Evolutionary conservation across 805 yeast genomes (phyloP).

Genomic region (Kodamaea neixiangensis): DNA sequence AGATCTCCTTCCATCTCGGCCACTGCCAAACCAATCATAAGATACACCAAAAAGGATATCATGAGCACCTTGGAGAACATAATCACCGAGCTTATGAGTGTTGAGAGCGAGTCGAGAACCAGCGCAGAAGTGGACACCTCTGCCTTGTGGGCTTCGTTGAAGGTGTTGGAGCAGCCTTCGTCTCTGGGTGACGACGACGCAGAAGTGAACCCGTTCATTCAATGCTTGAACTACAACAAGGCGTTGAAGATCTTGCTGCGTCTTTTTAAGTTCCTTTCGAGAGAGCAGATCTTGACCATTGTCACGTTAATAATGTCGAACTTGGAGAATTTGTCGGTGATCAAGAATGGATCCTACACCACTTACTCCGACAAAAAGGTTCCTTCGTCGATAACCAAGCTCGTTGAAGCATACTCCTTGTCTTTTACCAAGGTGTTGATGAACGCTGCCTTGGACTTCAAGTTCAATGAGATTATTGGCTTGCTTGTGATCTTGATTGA

Average conservation of each 20-base stretch:
- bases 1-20: slow-evolving; percentile 35
- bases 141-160: slow-evolving; percentile 75
- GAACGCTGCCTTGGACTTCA: slow-evolving; percentile 78
- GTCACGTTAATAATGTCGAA: slow-evolving; percentile 78
- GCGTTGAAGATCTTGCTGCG: slow-evolving; percentile 89
- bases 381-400: slow-evolving; percentile 55
- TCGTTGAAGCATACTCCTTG: slow-evolving; percentile 75
- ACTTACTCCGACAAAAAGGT: slow-evolving; percentile 52
- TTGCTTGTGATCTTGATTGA: slow-evolving; percentile 68
- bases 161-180: slow-evolving; percentile 62
- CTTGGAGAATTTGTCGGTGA: slow-evolving; percentile 74
- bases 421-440: slow-evolving; percentile 84
- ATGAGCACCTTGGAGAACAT: slow-evolving; percentile 76
- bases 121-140: slow-evolving; percentile 37
- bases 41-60: slow-evolving; percentile 43
- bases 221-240: slow-evolving; percentile 79
- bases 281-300: slow-evolving; percentile 75
- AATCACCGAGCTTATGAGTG: slow-evolving; percentile 71
- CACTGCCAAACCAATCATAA: slow-evolving; percentile 31
- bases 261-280: slow-evolving; percentile 75
- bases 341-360: slow-evolving; percentile 76
- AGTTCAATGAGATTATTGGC: slow-evolving; percentile 76
- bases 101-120: slow-evolving; percentile 62
- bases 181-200: slow-evolving; percentile 50
- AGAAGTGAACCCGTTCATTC: slow-evolving; percentile 76